Evolutionary conservation across 495 filamentous ascomycete species (phyloP).

Genomic region (Pyronema omphalodes): DNA sequence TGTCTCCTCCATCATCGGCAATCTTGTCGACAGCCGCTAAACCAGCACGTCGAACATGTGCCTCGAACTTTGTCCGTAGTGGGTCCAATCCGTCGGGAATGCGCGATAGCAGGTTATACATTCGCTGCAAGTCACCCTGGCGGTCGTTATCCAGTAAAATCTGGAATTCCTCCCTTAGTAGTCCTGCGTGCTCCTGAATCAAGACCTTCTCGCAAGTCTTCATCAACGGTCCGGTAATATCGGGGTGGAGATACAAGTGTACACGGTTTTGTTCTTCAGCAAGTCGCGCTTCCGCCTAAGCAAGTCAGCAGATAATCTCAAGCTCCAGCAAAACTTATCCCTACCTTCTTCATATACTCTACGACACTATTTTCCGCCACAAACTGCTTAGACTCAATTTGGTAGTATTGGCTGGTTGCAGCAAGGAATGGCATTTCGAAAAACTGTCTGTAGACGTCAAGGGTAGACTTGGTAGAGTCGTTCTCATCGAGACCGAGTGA

Average conservation of each 20-base stretch:
- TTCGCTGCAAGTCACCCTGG: constrained; percentile 83
- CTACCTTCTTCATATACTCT: constrained; percentile 93
- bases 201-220: constrained; percentile 76
- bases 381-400: constrained; percentile 82
- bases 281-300: constrained; percentile 59
- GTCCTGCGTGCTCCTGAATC: constrained; percentile 63
- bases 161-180: constrained; percentile 92
- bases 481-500: constrained; percentile 86
- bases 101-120: constrained; percentile 82
- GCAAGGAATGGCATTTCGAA: constrained; percentile 86
- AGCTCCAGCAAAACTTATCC: not conserved
- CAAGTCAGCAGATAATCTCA: not conserved
- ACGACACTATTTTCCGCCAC: constrained; percentile 94
- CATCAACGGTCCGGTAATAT: constrained; percentile 68
- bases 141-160: constrained; percentile 86
- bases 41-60: constrained; percentile 79
- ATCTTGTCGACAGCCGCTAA: constrained; percentile 79
- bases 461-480: constrained; percentile 79
- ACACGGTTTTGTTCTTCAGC: constrained; percentile 91
- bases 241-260: constrained; percentile 71
- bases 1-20: constrained; percentile 60
- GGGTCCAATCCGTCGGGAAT: constrained; percentile 89
- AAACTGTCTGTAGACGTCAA: constrained; percentile 79
- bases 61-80: constrained; percentile 71
- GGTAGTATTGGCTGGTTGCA: constrained; percentile 70